Percentiles rank a stretch among this genome's conserved stretches.
These are phyloP conservation scores for Termitomyces sp. DNA, from an alignment of 768 basidiomycete genomes.

Conservation along the genomic window DNA sequence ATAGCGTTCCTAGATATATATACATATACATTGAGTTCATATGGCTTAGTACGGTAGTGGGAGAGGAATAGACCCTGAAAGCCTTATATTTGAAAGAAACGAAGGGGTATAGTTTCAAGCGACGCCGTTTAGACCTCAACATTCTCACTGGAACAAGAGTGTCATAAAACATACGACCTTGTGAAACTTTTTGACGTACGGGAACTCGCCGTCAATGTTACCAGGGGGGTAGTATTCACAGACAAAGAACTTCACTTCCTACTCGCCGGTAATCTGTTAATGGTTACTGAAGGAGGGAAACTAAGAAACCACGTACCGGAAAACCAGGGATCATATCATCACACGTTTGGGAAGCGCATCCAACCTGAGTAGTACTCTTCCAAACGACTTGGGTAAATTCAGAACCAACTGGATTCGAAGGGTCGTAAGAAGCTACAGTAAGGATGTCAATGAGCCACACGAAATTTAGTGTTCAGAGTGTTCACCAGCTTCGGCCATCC, in stretches of 20 bases:
- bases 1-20: too few species aligned
- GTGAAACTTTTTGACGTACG: slow-evolving; percentile 31
- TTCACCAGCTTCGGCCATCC: slow-evolving; percentile 65
- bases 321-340: slow-evolving; percentile 44
- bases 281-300: not conserved
- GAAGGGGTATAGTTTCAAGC: not conserved
- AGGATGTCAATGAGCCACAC: not conserved
- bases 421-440: slow-evolving; percentile 46
- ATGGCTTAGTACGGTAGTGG: not conserved
- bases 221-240: slow-evolving; percentile 66
- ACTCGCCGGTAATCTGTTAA: slow-evolving; percentile 7
- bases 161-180: not conserved
- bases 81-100: slow-evolving; percentile 1
- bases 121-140: slow-evolving; percentile 30
- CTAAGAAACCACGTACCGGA: slow-evolving; percentile 36
- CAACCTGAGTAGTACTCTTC: slow-evolving; percentile 59
- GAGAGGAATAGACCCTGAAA: slow-evolving; percentile 8
- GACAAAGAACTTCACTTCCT: slow-evolving; percentile 55
- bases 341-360: slow-evolving; percentile 54
- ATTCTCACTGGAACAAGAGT: slow-evolving; percentile 28
- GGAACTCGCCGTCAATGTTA: slow-evolving; percentile 57
- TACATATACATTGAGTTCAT: not conserved
- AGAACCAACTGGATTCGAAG: slow-evolving; percentile 49
- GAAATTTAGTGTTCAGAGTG: slow-evolving; percentile 10
- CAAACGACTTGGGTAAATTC: slow-evolving; percentile 78